Conservation (phyloP, 768 basidiomycete species). For the Myochromella boudieri region DNA sequence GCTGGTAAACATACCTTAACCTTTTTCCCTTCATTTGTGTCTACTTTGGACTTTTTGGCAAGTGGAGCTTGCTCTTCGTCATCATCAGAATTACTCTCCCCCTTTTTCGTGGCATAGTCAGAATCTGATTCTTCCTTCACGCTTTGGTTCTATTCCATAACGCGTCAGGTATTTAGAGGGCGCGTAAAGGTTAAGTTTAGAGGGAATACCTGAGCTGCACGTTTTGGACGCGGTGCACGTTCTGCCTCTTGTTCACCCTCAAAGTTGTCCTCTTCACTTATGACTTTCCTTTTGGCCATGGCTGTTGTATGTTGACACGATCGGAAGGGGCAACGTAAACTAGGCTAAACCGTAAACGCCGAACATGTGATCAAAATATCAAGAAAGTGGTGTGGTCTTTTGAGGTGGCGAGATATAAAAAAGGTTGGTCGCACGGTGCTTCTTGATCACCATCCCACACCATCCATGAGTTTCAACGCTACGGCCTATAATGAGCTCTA, state of each 20-base stretch:
- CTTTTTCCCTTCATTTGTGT: not conserved
- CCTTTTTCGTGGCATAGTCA: conserved; percentile 16
- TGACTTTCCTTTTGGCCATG: conserved; percentile 30
- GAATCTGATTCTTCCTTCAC: conserved; percentile 15
- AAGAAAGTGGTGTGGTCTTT: conserved; percentile 17
- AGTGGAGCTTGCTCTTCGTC: conserved; percentile 14
- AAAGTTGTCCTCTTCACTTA: conserved; percentile 9
- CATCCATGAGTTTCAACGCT: conserved; percentile 50
- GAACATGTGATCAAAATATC: too few species aligned
- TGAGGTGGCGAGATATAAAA: conserved; percentile 4
- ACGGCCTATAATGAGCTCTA: conserved; percentile 48
- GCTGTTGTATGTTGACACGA: too few species aligned
- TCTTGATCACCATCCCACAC: conserved; percentile 16
- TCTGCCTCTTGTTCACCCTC: conserved; percentile 12
- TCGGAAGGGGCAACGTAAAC: too few species aligned
- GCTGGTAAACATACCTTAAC: not conserved
- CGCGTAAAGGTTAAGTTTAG: too few species aligned
- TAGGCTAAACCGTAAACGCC: too few species aligned
- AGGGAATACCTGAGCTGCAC: conserved; percentile 12
- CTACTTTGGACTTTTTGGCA: conserved; percentile 37
- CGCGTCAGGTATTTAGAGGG: too few species aligned
- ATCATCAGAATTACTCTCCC: conserved; percentile 12
- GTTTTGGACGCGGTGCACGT: conserved; percentile 5
- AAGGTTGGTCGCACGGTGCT: conserved; percentile 10
- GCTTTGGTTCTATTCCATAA: conserved; percentile 8